Base-by-base conservation (phyloP, 2,329 filamentous ascomycete genomes). In the Trichoderma brevicompactum region DNA sequence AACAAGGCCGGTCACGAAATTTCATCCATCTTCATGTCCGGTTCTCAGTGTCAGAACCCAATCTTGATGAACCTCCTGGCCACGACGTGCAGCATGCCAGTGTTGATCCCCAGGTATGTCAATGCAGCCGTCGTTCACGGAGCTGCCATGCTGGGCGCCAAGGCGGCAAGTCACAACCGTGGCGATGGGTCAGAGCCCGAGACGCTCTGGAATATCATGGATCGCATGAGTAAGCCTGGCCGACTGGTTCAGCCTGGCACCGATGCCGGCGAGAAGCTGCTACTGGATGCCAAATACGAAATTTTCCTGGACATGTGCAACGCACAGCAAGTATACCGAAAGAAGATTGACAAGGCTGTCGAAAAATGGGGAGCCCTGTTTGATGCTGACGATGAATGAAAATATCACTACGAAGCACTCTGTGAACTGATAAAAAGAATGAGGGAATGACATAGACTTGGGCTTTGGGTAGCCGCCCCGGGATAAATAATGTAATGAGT, bases 101-200 rank as follows among this genome's bases (percentile, higher is more conserved):
- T 99, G 19, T 82, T 97, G 43, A 96, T 98, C 64, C 95, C 95
- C 0, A 86, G 90, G 59, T 98, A 99, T 73, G 92, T 97, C 66
- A 92, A 97, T 74, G 94, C 94, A 1, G 95, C 95, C 6, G 95
- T 99, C 7, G 94, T 97, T 32, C 94, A 98, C 74, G 95, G 95
- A n/a, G 95, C 95, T 7, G 95, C 95, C 65, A 99, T 99, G 94
- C 84, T 99, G 28, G 95, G 95, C 44, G 95, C 93, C 66, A 98
- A 98, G 79, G 95, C 95, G n/a, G 95, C 94, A 7, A 95, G 90
- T 72, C 90, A 90, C 38, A 89, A 91, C 73, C 83, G 84, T 44
- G 84, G 91, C 9, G 75, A 75, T 9, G 76, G 74, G 36, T 92
- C 92, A 50, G 89, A 89, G 72, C 94, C 91, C 0, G 94, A 97